phyloP scores from a whole-genome alignment of 495 filamentous ascomycete genomes.

The Aspergillus sclerotioniger region DNA sequence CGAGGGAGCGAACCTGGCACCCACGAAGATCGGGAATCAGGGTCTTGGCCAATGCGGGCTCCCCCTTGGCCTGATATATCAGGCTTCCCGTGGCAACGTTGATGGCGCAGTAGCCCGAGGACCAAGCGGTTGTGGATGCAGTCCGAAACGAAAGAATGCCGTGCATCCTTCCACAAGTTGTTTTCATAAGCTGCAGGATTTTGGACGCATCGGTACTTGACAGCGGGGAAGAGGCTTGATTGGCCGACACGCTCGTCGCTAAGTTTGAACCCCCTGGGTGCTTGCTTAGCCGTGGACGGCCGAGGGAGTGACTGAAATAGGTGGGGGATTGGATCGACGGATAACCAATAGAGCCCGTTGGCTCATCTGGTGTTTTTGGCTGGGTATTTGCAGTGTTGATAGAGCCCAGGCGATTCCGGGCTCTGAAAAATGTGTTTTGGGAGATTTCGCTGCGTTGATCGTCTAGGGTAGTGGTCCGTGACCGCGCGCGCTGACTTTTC shows the following conservation, averaged over 20 bases:
- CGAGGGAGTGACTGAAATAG: slow-evolving; percentile 28
- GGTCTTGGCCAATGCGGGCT: slow-evolving; percentile 55
- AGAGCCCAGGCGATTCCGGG: slow-evolving; percentile 45
- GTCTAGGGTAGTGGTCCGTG: slow-evolving; percentile 49
- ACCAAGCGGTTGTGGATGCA: slow-evolving; percentile 51
- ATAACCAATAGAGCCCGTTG: slow-evolving; percentile 47
- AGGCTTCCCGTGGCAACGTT: slow-evolving; percentile 56
- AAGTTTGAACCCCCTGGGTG: slow-evolving; percentile 35
- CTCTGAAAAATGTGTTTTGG: slow-evolving; percentile 34
- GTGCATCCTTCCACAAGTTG: slow-evolving; percentile 57
- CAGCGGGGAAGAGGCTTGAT: slow-evolving; percentile 49
- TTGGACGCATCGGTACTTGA: slow-evolving; percentile 50
- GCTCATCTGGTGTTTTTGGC: slow-evolving; percentile 30
- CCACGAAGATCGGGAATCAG: slow-evolving; percentile 81
- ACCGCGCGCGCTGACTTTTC: slow-evolving; percentile 44
- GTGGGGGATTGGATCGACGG: slow-evolving; percentile 50
- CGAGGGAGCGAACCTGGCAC: slow-evolving; percentile 73
- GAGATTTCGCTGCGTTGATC: slow-evolving; percentile 45
- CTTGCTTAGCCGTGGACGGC: slow-evolving; percentile 46
- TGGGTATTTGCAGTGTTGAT: slow-evolving; percentile 41
- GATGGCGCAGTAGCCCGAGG: slow-evolving; percentile 57
- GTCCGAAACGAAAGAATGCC: slow-evolving; percentile 56
- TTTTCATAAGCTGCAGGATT: slow-evolving; percentile 56
- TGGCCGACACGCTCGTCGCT: slow-evolving; percentile 27
- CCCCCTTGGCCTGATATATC: slow-evolving; percentile 57